phyloP scores from a whole-genome alignment of 371 early-diverging fungal species.

The Mortierella sp. region DNA sequence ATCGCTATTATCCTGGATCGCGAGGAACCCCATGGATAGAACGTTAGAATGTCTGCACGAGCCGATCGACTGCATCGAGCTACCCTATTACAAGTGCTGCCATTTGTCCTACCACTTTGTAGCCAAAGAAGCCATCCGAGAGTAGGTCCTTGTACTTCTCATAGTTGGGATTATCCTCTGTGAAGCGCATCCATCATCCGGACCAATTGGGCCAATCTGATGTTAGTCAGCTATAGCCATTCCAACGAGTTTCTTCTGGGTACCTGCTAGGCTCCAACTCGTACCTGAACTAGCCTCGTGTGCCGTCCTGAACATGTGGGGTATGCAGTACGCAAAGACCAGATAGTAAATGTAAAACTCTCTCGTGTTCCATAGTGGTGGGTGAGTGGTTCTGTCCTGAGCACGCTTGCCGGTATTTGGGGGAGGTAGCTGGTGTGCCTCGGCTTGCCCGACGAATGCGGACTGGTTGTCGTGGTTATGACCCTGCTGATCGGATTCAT shows the following conservation, averaged over 20 bases:
- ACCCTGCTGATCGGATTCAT: neutral
- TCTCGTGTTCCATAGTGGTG: slow-evolving; percentile 59
- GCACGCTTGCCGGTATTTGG: slow-evolving; percentile 5
- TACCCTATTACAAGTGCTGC: neutral
- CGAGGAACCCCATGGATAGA: too few species aligned
- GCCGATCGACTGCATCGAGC: too few species aligned
- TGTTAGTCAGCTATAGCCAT: too few species aligned
- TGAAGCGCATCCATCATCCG: neutral
- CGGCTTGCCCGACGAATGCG: slow-evolving; percentile 26
- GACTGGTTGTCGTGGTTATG: slow-evolving; percentile 3
- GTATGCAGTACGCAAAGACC: slow-evolving; percentile 61
- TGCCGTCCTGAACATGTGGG: slow-evolving; percentile 74
- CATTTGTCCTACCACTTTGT: slow-evolving; percentile 52
- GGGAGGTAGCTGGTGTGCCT: neutral
- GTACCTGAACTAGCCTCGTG: slow-evolving; percentile 71
- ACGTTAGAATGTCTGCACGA: neutral
- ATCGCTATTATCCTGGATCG: slow-evolving; percentile 83
- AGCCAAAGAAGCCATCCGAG: slow-evolving; percentile 56
- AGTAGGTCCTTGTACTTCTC: slow-evolving; percentile 61
- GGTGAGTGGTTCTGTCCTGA: slow-evolving; percentile 47
- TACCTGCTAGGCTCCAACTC: too few species aligned
- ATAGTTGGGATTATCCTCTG: slow-evolving; percentile 67
- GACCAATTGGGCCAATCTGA: neutral
- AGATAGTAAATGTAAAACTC: slow-evolving; percentile 83
- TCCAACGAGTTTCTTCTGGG: too few species aligned